Base-by-base conservation (phyloP, 108 stramenopile genomes). In the Stephanodiscus triporus region DNA sequence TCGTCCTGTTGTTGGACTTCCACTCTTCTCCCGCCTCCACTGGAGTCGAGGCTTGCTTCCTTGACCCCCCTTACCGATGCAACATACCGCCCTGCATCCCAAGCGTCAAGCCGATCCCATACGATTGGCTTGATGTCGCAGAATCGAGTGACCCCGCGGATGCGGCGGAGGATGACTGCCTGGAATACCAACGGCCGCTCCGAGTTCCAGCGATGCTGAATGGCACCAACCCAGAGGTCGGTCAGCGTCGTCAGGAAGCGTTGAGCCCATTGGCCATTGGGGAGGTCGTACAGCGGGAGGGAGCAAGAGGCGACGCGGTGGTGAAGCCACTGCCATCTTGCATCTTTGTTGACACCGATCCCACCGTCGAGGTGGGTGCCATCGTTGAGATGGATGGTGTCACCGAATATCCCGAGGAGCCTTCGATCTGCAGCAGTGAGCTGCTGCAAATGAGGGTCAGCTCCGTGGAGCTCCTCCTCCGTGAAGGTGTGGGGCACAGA, bases 221-320 rank as follows among this genome's bases (percentile, higher is more conserved):
- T 30, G 16, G 11, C 56, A 32, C 29, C 30, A 9, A 1, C 16
- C 56, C 24, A 40, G 40, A 40, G 40, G 40, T 40, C 11, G 40
- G 40, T 40, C 40, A 40, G 40, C 40, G 11, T 40, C 11, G 40
- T 40, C 32, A 49, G 48, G 54, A 55, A 55, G 19, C n/a, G 22
- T 1, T 19, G 20, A 11, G 54, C 54, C 54, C 54, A 55, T 19
- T 20, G 54, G 54, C 54, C 54, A 23, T 55, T 55, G 54, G 54
- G 54, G 10, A 55, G 23, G 23, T 55, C 54, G 54, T 55, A 55
- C 22, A 55, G 54, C 2, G 54, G 22, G 22, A 57, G 29, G 16
- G 24, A 29, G 27, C 56, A 26, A 26, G 56, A 57, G 27, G 27
- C 27, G 4, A 57, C 56, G 5, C 30, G 56, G 32, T 34, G 32